Evolutionary conservation across 257 asterid species (phyloP).

Genomic region (Solanum tacnaense): DNA sequence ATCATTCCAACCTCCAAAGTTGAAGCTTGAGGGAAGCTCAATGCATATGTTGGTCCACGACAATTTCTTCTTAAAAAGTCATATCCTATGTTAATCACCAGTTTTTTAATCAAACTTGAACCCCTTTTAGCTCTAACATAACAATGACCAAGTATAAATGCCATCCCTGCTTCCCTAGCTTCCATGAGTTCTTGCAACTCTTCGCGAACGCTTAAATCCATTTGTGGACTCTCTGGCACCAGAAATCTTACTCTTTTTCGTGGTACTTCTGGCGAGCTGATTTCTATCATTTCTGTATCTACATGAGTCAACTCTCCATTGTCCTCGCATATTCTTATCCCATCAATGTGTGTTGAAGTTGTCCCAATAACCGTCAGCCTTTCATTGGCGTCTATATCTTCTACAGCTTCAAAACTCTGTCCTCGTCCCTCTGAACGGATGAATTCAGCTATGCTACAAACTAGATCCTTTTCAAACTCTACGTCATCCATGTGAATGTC

Average conservation of each 20-base stretch:
- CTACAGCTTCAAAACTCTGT: neutral
- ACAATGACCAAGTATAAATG: conserved; percentile 70
- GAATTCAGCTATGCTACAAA: conserved; percentile 75
- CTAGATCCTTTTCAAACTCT: conserved; percentile 74
- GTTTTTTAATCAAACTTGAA: conserved; percentile 55
- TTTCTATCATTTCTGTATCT: conserved; percentile 22
- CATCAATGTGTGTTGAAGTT: conserved; percentile 22
- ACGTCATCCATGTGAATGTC: conserved; percentile 68
- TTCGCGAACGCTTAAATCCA: conserved; percentile 22
- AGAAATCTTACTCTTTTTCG: conserved; percentile 64
- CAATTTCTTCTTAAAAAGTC: conserved; percentile 85
- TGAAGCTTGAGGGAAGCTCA: conserved; percentile 77
- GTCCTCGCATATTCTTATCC: conserved; percentile 29
- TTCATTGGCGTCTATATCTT: conserved; percentile 27
- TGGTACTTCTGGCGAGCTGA: conserved; percentile 24
- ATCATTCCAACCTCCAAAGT: conserved; percentile 94
- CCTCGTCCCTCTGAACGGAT: conserved; percentile 54
- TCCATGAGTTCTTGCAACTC: conserved; percentile 71
- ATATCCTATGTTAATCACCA: conserved; percentile 54
- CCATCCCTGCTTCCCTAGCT: conserved; percentile 90
- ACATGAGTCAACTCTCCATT: conserved; percentile 14
- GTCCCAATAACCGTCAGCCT: conserved; percentile 77
- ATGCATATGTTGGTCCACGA: conserved; percentile 61
- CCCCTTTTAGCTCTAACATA: conserved; percentile 79
- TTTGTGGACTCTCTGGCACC: conserved; percentile 48